Evolutionary conservation across 352 stramenopile genomes (phyloP).

Genomic region (Globisporangium nodosum): DNA sequence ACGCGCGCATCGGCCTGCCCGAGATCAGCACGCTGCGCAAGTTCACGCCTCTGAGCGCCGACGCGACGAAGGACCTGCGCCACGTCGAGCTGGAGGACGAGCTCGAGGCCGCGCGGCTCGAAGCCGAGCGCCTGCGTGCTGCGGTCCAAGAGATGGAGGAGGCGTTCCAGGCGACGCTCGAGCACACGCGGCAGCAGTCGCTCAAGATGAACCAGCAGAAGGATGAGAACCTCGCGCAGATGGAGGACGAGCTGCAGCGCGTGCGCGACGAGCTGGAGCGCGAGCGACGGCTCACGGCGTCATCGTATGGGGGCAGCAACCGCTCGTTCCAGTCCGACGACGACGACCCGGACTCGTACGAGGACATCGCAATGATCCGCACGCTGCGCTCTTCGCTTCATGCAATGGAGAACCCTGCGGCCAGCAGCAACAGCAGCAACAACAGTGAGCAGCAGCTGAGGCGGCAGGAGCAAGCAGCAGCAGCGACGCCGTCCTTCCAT

Average conservation of each 20-base stretch:
- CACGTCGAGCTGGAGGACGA: conserved; percentile 49
- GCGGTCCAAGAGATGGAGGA: conserved; percentile 62
- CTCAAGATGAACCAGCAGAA: conserved; percentile 59
- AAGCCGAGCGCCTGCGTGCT: conserved; percentile 52
- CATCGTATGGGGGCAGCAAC: conserved; percentile 24
- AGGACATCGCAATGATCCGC: conserved; percentile 29
- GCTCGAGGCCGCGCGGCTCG: conserved; percentile 42
- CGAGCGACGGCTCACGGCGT: conserved; percentile 32
- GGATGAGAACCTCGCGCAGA: conserved; percentile 38
- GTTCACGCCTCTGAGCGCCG: conserved; percentile 59
- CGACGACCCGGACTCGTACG: conserved; percentile 21
- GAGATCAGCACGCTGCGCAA: conserved; percentile 61
- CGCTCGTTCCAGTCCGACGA: conserved; percentile 13
- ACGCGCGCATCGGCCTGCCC: conserved; percentile 58
- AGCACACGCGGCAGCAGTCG: conserved; percentile 47
- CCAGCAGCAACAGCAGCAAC: conserved; percentile 4
- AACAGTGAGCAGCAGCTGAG: conserved; percentile 12
- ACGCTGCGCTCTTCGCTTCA: conserved; percentile 34
- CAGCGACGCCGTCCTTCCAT: conserved; percentile 2
- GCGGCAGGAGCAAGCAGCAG: conserved; percentile 5
- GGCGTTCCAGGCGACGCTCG: conserved; percentile 32
- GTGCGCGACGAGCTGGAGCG: conserved; percentile 46
- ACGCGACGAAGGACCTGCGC: conserved; percentile 34
- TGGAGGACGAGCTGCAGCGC: conserved; percentile 42
- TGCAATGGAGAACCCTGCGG: conserved; percentile 10